phyloP scores from a whole-genome alignment of 768 basidiomycete species.

The Lactarius evosmus region DNA sequence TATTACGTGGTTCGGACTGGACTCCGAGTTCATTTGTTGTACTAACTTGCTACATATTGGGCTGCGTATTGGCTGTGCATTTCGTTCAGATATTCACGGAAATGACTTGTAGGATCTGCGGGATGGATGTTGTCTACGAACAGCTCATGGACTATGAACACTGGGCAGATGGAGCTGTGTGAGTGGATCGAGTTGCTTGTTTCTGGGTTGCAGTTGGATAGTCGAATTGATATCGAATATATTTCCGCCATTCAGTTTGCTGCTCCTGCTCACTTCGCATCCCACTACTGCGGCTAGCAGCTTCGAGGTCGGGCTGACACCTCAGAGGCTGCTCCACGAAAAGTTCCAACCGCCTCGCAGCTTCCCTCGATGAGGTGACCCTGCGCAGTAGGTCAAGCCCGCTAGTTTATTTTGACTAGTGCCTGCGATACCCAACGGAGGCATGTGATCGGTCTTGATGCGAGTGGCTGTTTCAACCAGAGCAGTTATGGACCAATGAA shows the following conservation, averaged over 20 bases:
- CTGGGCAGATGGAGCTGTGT: background rate
- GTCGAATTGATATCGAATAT: background rate
- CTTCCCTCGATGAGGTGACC: background rate
- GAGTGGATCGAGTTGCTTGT: background rate
- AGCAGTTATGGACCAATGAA: too few species aligned
- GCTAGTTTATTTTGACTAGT: background rate
- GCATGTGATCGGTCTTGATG: too few species aligned
- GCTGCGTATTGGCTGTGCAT: background rate
- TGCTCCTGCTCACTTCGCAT: background rate
- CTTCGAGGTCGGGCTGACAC: background rate
- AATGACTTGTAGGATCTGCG: constrained; percentile 6
- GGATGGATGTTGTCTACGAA: constrained; percentile 1
- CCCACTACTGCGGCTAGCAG: background rate
- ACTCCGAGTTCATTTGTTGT: constrained; percentile 8
- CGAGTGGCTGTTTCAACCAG: too few species aligned
- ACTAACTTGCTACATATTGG: constrained; percentile 3
- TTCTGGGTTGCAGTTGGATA: background rate
- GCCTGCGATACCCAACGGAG: background rate
- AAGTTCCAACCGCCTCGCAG: background rate
- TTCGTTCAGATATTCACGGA: background rate
- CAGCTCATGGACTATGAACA: background rate
- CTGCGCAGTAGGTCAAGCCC: background rate
- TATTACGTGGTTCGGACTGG: constrained; percentile 12
- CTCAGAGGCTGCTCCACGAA: background rate
- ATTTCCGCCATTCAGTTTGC: background rate